Evolutionary conservation across 495 filamentous ascomycete species (phyloP).

Genomic region (Amorphotheca resinae): DNA sequence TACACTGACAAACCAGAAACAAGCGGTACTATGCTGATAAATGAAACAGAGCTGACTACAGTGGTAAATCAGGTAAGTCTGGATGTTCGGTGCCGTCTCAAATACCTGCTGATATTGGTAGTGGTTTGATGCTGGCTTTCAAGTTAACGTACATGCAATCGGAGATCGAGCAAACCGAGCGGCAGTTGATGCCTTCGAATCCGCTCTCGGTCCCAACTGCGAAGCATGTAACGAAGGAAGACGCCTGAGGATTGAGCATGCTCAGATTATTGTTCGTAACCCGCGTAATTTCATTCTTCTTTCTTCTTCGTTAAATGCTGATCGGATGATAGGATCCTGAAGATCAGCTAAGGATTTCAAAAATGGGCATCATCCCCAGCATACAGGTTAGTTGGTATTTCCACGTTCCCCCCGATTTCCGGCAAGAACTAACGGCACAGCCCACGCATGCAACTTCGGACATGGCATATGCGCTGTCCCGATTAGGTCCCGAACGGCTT

Average conservation of each 20-base stretch:
- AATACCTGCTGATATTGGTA: conserved; percentile 1
- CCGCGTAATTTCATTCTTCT: background rate
- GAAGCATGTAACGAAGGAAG: conserved; percentile 31
- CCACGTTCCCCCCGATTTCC: background rate
- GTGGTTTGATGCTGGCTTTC: conserved; percentile 20
- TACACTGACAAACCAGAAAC: conserved; percentile 45
- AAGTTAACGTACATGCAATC: conserved; percentile 42
- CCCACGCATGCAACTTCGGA: conserved; percentile 57
- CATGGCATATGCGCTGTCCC: conserved; percentile 41
- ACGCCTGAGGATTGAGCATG: conserved; percentile 52
- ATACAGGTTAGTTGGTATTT: conserved; percentile 26
- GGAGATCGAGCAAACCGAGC: conserved; percentile 49
- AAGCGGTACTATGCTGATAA: conserved; percentile 47
- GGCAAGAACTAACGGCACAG: conserved; percentile 16
- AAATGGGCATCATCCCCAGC: conserved; percentile 47
- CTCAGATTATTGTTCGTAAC: conserved; percentile 40
- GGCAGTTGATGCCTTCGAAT: conserved; percentile 41
- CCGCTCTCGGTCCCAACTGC: conserved; percentile 31
- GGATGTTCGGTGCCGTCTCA: background rate
- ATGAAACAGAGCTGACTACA: conserved; percentile 35
- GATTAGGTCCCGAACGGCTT: conserved; percentile 39
- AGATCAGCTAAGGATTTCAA: conserved; percentile 40
- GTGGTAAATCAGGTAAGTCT: conserved; percentile 21
- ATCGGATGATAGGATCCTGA: conserved; percentile 28
- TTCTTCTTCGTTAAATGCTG: background rate